Base-by-base conservation (phyloP, 2,329 filamentous ascomycete genomes). In the Penicillium freii region DNA sequence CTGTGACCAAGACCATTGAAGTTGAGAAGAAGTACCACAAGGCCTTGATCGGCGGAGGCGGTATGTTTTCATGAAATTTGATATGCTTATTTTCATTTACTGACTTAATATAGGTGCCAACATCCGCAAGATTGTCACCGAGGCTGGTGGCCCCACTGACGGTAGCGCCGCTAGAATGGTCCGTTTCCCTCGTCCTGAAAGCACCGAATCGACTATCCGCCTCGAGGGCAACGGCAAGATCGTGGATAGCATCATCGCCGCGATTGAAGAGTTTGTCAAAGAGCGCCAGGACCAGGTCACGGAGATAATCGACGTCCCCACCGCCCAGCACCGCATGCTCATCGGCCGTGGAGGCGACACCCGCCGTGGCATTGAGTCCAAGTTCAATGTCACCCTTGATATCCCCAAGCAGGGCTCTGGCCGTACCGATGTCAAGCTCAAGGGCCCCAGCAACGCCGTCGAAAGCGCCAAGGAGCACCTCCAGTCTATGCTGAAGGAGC, bases 11-110 rank as follows among this genome's bases (percentile, higher is more conserved):
- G 78, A 91, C 87, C 13, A 81, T 99, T 48, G 89, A 95, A 34
- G 87, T 99, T n/a, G 92, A 97, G 66, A 90, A 91, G 80, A 96
- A 95, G 80, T 87, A 94, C 75, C 94, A 99, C 78, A 75, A 75
- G 76, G 85, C 88, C 53, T 81, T 99, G 62, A 99, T 99, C 75
- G 94, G 94, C 61, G 81, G 87, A 64, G 89, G 90, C 72, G 94
- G 92, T 92, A 83, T 78, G 89, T 80, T 67, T 15, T 47, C 43
- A 47, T 38, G 39, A 5, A 36, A 13, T n/a, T 4, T 21, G 5
- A 33, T 40, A 40, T 5, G 42, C 43, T 46, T 25, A 7, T 38
- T 31, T 44, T 29, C 39, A 49, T 40, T 55, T 71, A 57, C 77
- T 83, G 74, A 86, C 62, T 39, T 55, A 33, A 31, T 21, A n/a